Conservation (phyloP, 805 yeast species). For the Ogataea nakhonphanomensis region DNA sequence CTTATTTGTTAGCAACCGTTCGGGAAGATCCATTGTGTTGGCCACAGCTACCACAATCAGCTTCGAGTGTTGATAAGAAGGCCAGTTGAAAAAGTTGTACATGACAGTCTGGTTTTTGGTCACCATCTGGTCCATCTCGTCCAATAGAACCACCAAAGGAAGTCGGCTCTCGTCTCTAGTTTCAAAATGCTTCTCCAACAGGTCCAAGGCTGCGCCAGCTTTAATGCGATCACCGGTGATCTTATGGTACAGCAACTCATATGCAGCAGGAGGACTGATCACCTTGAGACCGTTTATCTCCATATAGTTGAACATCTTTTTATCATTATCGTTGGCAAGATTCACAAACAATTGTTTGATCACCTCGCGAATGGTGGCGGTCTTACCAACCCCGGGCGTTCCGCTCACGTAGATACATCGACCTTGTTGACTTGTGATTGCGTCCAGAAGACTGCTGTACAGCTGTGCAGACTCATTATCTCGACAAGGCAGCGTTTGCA, state of each 20-base stretch:
- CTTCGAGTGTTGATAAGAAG: constrained; percentile 74
- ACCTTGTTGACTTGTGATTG: constrained; percentile 69
- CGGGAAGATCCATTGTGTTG: constrained; percentile 96
- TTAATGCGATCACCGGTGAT: constrained; percentile 58
- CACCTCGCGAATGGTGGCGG: constrained; percentile 88
- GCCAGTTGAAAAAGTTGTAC: constrained; percentile 98
- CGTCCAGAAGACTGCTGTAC: constrained; percentile 63
- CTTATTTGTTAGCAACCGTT: constrained; percentile 79
- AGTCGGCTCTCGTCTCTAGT: constrained; percentile 33
- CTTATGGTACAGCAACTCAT: constrained; percentile 78
- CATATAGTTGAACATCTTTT: constrained; percentile 56
- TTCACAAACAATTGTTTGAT: constrained; percentile 55
- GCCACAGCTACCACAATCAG: constrained; percentile 91
- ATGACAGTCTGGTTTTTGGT: constrained; percentile 78
- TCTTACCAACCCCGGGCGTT: constrained; percentile 97
- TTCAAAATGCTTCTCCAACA: constrained; percentile 69
- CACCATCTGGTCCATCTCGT: constrained; percentile 90
- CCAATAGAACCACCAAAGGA: constrained; percentile 76
- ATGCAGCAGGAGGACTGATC: constrained; percentile 73
- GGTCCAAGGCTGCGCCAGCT: constrained; percentile 59
- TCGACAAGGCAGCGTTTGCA: constrained; percentile 72
- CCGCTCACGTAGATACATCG: constrained; percentile 90
- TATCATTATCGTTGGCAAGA: constrained; percentile 19
- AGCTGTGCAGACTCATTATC: constrained; percentile 76
- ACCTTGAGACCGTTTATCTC: constrained; percentile 92